phyloP scores from a whole-genome alignment of 1,284 basidiomycete genomes.

The Porogramme epimiltina region DNA sequence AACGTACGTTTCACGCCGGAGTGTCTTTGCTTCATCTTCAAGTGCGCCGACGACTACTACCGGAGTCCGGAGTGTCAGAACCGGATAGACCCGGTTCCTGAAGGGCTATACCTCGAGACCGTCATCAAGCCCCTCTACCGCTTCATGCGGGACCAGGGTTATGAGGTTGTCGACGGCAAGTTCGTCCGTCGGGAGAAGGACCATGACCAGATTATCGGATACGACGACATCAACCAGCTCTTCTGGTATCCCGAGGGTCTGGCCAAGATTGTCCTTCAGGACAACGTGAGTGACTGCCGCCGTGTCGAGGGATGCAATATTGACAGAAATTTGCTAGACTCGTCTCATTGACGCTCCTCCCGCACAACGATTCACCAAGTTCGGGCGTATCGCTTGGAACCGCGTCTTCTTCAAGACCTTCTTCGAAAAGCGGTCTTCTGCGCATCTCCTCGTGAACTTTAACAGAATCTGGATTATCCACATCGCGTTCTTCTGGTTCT shows the following conservation, averaged over 20 bases:
- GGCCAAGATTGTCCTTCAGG: constrained; percentile 86
- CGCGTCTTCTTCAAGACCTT: constrained; percentile 97
- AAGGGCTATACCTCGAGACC: constrained; percentile 91
- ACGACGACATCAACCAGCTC: constrained; percentile 99
- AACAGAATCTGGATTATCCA: constrained; percentile 97
- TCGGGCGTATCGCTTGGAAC: constrained; percentile 90
- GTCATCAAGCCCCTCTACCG: constrained; percentile 95
- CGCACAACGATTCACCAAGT: constrained; percentile 88
- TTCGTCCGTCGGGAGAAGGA: constrained; percentile 94
- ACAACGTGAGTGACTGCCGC: constrained; percentile 61
- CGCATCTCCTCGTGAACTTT: constrained; percentile 94
- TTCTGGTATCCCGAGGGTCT: constrained; percentile 99
- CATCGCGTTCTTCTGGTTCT: constrained; percentile 90
- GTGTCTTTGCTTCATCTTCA: constrained; percentile 99
- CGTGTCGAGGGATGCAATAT: neutral
- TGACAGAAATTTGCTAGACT: constrained; percentile 48
- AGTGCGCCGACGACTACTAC: constrained; percentile 99
- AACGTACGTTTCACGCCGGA: constrained; percentile 98
- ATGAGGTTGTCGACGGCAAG: constrained; percentile 94
- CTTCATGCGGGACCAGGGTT: constrained; percentile 97
- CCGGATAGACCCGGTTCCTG: constrained; percentile 89
- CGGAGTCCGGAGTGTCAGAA: constrained; percentile 98
- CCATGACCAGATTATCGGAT: constrained; percentile 95
- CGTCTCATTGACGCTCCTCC: constrained; percentile 90
- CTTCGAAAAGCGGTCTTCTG: constrained; percentile 90